These are phyloP conservation scores for Hydnum rufescens DNA, from an alignment of 768 basidiomycete genomes.

Conservation along the genomic window DNA sequence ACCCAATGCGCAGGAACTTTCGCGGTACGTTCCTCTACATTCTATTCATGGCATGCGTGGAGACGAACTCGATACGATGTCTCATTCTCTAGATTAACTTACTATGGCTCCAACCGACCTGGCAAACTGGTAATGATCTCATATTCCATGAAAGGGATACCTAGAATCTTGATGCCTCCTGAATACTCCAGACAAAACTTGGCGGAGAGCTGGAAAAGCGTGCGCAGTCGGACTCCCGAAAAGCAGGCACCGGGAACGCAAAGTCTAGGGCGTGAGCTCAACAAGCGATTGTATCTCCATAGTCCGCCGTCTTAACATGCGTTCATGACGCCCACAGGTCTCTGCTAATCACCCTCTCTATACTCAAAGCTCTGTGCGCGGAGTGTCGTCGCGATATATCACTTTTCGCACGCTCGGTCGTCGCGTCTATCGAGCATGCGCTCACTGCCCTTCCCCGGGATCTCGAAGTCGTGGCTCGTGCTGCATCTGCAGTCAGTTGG, in stretches of 20 bases:
- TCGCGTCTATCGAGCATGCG: slow-evolving; percentile 39
- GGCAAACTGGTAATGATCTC: slow-evolving; percentile 31
- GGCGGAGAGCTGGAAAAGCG: slow-evolving; percentile 61
- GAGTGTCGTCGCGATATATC: slow-evolving; percentile 76
- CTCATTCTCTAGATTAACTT: slow-evolving; percentile 24
- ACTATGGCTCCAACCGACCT: slow-evolving; percentile 72
- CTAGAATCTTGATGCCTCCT: neutral
- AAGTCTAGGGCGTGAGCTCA: slow-evolving; percentile 68
- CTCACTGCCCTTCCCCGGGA: slow-evolving; percentile 30
- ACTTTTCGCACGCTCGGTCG: slow-evolving; percentile 47
- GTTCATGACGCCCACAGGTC: slow-evolving; percentile 37
- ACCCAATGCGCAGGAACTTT: slow-evolving; percentile 71
- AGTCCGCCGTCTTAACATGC: neutral
- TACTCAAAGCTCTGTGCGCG: slow-evolving; percentile 60
- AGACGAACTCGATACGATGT: no score
- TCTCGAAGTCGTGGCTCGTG: slow-evolving; percentile 54
- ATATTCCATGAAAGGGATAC: neutral
- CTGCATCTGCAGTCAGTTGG: slow-evolving; percentile 62
- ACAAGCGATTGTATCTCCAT: neutral
- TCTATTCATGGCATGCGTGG: neutral
- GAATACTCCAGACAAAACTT: slow-evolving; percentile 30
- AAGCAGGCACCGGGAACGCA: slow-evolving; percentile 53
- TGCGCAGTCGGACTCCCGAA: slow-evolving; percentile 38
- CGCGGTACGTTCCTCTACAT: slow-evolving; percentile 22
- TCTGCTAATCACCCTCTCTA: slow-evolving; percentile 64